These are phyloP conservation scores for Colletotrichum kahawae DNA, from an alignment of 2,329 filamentous ascomycete species.

Conservation along the genomic window DNA sequence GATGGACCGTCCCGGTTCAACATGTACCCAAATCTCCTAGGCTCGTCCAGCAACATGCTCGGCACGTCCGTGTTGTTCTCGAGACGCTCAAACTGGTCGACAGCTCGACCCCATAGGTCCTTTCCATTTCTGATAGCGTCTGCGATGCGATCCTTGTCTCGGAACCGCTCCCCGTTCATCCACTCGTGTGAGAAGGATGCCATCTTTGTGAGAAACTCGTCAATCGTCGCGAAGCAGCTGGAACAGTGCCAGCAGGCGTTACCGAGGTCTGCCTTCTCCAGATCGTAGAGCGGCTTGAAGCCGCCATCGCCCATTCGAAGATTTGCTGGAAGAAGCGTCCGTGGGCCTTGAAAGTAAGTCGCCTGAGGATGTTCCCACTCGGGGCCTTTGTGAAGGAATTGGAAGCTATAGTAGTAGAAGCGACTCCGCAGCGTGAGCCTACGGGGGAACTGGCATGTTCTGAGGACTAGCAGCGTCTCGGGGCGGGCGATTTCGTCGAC, in stretches of 20 bases:
- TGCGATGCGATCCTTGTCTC: slow-evolving; percentile 53
- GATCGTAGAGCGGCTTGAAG: slow-evolving; percentile 11
- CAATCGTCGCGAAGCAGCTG: slow-evolving; percentile 62
- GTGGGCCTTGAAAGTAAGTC: slow-evolving; percentile 50
- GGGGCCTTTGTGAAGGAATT: slow-evolving; percentile 47
- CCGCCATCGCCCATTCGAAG: slow-evolving; percentile 46
- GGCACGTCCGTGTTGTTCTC: slow-evolving; percentile 60
- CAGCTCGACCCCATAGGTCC: slow-evolving; percentile 59
- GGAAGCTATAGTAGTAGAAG: slow-evolving; percentile 65
- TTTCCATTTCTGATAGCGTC: slow-evolving; percentile 54
- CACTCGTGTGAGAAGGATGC: slow-evolving; percentile 46
- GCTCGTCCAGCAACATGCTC: slow-evolving; percentile 43
- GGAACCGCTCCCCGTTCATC: slow-evolving; percentile 55
- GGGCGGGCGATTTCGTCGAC: slow-evolving; percentile 66
- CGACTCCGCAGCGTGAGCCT: slow-evolving; percentile 55
- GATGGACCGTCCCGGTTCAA: slow-evolving; percentile 48
- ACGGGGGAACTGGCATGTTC: slow-evolving; percentile 56
- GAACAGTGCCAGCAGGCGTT: slow-evolving; percentile 68
- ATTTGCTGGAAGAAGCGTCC: slow-evolving; percentile 58
- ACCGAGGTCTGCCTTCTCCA: slow-evolving; percentile 36
- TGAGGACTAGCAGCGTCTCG: slow-evolving; percentile 51
- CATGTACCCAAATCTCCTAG: slow-evolving; percentile 49
- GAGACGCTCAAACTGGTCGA: slow-evolving; percentile 52
- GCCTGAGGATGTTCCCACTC: slow-evolving; percentile 67
- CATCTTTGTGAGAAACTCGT: slow-evolving; percentile 61